Evolutionary conservation across 208 protist genomes (phyloP).

Genomic region (Leishmania amazonensis): DNA sequence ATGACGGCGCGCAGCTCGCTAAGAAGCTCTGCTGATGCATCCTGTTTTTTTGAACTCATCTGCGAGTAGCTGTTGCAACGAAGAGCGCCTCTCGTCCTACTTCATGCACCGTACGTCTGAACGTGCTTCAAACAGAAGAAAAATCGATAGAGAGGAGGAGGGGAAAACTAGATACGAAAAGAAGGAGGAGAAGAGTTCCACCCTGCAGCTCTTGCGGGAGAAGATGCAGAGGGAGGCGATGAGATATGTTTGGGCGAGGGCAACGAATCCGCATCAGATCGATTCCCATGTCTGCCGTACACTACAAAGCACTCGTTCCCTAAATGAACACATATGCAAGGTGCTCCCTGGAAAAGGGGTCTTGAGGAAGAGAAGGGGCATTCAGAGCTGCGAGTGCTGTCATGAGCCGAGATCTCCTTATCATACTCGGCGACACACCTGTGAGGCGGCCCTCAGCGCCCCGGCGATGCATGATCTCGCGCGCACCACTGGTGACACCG

Average conservation of each 20-base stretch:
- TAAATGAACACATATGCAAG: background rate
- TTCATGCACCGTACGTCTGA: background rate
- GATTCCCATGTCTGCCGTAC: background rate
- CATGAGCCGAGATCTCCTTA: background rate
- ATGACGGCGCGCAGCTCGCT: slow-evolving; percentile 83
- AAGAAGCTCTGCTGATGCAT: slow-evolving; percentile 76
- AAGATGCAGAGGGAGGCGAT: no score
- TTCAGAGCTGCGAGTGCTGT: background rate
- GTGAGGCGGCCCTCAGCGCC: background rate
- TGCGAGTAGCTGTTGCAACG: background rate
- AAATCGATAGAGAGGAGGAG: background rate
- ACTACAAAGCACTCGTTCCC: background rate
- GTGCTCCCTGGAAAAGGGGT: background rate
- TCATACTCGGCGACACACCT: background rate
- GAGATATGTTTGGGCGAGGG: background rate
- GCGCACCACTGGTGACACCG: background rate
- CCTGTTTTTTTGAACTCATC: slow-evolving; percentile 37
- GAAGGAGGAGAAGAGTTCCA: background rate
- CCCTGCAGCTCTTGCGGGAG: background rate
- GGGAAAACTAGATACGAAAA: background rate
- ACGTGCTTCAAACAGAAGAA: background rate
- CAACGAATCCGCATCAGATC: background rate
- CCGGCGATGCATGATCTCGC: background rate
- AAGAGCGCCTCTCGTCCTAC: background rate
- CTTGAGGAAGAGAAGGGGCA: background rate